Percentiles rank a stretch among this genome's conserved stretches.
These are phyloP conservation scores for Suhomyces yuchorum DNA, from an alignment of 1,139 yeast genomes.

Conservation along the genomic window DNA sequence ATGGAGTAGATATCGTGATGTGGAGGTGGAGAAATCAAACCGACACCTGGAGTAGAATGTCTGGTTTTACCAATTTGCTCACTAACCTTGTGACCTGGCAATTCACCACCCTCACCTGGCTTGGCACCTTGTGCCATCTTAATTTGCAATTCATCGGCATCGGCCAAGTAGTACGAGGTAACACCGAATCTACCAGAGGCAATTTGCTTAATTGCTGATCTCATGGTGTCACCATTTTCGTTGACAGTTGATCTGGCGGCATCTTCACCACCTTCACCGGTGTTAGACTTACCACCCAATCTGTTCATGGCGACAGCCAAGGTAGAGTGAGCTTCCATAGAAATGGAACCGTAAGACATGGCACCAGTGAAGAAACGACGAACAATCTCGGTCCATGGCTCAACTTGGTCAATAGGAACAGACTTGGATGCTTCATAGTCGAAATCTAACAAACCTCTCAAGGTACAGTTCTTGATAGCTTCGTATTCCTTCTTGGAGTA, in stretches of 20 bases:
- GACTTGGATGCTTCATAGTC: slow-evolving; percentile 70
- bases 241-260: slow-evolving; percentile 81
- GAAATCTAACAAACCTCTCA: slow-evolving; percentile 90
- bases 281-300: slow-evolving; percentile 94
- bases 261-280: slow-evolving; percentile 99
- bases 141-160: slow-evolving; percentile 96
- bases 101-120: slow-evolving; percentile 99
- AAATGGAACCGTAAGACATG: slow-evolving; percentile 97
- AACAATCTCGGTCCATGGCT: slow-evolving; percentile 99
- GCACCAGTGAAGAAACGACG: slow-evolving; percentile 98
- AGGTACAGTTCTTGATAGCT: slow-evolving; percentile 88
- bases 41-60: slow-evolving; percentile 96
- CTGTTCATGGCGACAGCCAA: slow-evolving; percentile 98
- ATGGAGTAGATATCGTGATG: slow-evolving; percentile 98
- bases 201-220: slow-evolving; percentile 96
- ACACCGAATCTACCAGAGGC: slow-evolving; percentile 99
- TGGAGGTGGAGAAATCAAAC: slow-evolving; percentile 96
- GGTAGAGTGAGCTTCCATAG: slow-evolving; percentile 98
- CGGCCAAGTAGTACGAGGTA: slow-evolving; percentile 89
- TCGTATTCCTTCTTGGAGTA: slow-evolving; percentile 89
- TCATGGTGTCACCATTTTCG: slow-evolving; percentile 93
- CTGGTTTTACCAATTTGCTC: slow-evolving; percentile 89
- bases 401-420: slow-evolving; percentile 96
- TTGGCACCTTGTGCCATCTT: slow-evolving; percentile 99
- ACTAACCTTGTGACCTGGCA: slow-evolving; percentile 93